Evolutionary conservation across 345 rosid genomes (phyloP).

Genomic region (Erodium maritimum): DNA sequence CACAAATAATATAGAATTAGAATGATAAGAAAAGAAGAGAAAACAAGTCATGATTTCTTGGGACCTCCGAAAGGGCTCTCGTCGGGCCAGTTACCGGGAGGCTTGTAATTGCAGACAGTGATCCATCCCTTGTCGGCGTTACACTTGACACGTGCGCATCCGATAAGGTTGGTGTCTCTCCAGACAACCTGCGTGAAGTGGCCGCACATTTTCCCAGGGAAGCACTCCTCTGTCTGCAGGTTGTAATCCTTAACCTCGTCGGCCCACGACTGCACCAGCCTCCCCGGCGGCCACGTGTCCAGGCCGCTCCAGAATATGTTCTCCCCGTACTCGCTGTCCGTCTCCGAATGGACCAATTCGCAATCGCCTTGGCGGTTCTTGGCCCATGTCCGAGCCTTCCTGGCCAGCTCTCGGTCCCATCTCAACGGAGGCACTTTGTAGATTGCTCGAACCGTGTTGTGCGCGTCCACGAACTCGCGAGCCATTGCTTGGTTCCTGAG

Average conservation of each 20-base stretch:
- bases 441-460: conserved; percentile 17
- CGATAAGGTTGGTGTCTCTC: conserved; percentile 19
- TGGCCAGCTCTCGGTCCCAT: conserved; percentile 28
- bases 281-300: conserved; percentile 19
- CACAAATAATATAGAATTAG: not conserved
- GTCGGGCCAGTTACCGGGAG: conserved; percentile 28
- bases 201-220: conserved; percentile 24
- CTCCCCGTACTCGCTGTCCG: conserved; percentile 28
- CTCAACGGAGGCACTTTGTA: conserved; percentile 19
- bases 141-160: conserved; percentile 33
- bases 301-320: conserved; percentile 34
- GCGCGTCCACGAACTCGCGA: conserved; percentile 19
- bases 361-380: conserved; percentile 13
- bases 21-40: not conserved
- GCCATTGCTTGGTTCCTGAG: not conserved
- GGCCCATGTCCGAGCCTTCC: conserved; percentile 16
- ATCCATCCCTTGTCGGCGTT: conserved; percentile 9
- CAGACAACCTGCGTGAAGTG: conserved; percentile 50
- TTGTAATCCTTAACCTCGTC: conserved; percentile 21
- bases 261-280: conserved; percentile 29
- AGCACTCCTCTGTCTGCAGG: conserved; percentile 9
- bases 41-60: not conserved
- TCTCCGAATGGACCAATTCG: conserved; percentile 24
- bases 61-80: conserved; percentile 23
- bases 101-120: conserved; percentile 31